A percentile compares a stretch with the other conserved stretches of the same genome.
Conservation (phyloP, 495 filamentous ascomycete species). For the Tuber aestivum region DNA sequence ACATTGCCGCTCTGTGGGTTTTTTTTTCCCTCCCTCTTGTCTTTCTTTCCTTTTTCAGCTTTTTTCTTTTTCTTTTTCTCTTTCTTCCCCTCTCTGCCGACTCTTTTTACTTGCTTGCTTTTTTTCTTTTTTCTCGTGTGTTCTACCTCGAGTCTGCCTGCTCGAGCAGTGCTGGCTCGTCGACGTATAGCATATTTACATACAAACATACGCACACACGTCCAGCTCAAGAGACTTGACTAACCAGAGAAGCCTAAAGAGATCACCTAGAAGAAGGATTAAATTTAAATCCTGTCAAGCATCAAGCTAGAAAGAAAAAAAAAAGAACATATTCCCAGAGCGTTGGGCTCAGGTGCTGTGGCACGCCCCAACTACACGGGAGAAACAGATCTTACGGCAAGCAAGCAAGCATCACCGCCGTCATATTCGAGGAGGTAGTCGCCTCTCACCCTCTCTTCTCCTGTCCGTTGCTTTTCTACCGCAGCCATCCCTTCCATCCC, state of each 20-base stretch:
- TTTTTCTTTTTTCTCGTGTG: constrained; percentile 10
- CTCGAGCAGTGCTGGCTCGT: constrained; percentile 24
- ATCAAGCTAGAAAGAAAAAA: neutral
- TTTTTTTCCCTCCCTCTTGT: constrained; percentile 15
- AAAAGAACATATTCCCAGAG: constrained; percentile 26
- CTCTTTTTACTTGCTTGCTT: constrained; percentile 4
- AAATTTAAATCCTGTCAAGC: neutral
- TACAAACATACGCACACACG: constrained; percentile 23
- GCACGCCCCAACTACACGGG: constrained; percentile 39
- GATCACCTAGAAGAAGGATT: neutral
- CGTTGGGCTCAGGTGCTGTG: constrained; percentile 33
- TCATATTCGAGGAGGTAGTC: constrained; percentile 32
- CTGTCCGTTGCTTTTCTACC: constrained; percentile 32
- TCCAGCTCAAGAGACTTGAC: constrained; percentile 8
- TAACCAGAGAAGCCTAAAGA: neutral
- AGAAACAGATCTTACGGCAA: constrained; percentile 41
- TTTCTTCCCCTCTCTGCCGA: constrained; percentile 5
- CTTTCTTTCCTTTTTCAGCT: constrained; percentile 10
- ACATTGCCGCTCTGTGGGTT: constrained; percentile 16
- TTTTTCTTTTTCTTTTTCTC: constrained; percentile 4
- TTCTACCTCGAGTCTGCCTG: constrained; percentile 32
- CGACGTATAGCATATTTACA: constrained; percentile 33
- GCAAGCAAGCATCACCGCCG: constrained; percentile 37
- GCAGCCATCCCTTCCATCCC: constrained; percentile 22
- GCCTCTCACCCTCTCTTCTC: constrained; percentile 20